A percentile compares a stretch with the other conserved stretches of the same genome.
These are phyloP conservation scores for Emericellopsis cladophorae DNA, from an alignment of 2,329 filamentous ascomycete genomes.

Conservation along the genomic window DNA sequence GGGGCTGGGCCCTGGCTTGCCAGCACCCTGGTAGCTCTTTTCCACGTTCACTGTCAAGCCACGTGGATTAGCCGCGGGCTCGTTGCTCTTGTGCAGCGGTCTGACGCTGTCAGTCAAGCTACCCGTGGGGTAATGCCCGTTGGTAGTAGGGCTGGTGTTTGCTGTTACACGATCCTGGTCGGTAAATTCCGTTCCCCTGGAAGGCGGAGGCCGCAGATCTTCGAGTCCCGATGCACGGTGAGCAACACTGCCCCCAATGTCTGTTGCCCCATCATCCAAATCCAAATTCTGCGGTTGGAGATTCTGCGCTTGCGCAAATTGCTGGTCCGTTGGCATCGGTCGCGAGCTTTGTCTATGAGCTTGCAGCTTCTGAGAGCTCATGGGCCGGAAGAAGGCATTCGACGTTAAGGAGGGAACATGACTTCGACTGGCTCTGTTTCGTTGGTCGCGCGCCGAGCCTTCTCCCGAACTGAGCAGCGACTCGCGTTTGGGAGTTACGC, in stretches of 20 bases:
- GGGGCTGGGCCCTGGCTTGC: constrained; percentile 39
- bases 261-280: constrained; percentile 26
- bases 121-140: constrained; percentile 39
- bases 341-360: constrained; percentile 60
- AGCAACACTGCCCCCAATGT: constrained; percentile 27
- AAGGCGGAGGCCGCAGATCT: constrained; percentile 45
- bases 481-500: background rate
- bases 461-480: background rate
- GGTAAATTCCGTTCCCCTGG: constrained; percentile 70
- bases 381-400: constrained; percentile 86
- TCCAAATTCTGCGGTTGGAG: constrained; percentile 8
- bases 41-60: constrained; percentile 44
- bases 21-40: constrained; percentile 41
- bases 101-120: constrained; percentile 68
- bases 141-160: constrained; percentile 56
- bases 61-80: constrained; percentile 12
- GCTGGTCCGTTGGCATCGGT: constrained; percentile 24
- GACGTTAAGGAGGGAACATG: constrained; percentile 85
- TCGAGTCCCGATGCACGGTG: constrained; percentile 36
- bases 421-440: constrained; percentile 61
- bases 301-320: constrained; percentile 9
- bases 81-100: constrained; percentile 48
- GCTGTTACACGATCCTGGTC: constrained; percentile 62
- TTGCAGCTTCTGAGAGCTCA: constrained; percentile 92
- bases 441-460: background rate